A percentile compares a stretch with the other conserved stretches of the same genome.
Evolutionary conservation across 345 rosid genomes (phyloP).

Genomic region (Dimocarpus longan): DNA sequence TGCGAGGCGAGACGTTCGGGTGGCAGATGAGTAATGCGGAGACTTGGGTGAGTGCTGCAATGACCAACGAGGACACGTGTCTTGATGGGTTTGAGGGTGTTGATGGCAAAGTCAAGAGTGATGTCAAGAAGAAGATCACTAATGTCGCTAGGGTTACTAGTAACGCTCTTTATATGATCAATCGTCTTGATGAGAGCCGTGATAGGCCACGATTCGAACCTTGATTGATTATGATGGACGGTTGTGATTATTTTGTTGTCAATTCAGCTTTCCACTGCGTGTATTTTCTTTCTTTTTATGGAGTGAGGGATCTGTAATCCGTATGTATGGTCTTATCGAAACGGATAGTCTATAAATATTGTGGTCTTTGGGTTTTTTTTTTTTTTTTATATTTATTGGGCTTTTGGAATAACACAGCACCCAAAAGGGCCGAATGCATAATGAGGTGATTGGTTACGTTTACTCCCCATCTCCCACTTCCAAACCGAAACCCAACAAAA

Average conservation of each 20-base stretch:
- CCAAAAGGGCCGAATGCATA: no score
- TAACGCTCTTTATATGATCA: slow-evolving; percentile 83
- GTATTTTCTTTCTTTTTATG: no score
- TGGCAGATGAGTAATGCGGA: slow-evolving; percentile 77
- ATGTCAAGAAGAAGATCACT: slow-evolving; percentile 53
- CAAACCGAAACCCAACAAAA: no score
- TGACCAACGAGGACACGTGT: slow-evolving; percentile 89
- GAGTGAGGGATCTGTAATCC: background rate
- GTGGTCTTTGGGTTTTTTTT: no score
- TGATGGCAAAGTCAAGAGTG: slow-evolving; percentile 41
- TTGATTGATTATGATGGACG: slow-evolving; percentile 29
- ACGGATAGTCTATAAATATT: no score
- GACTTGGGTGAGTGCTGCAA: slow-evolving; percentile 88
- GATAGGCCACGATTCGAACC: slow-evolving; percentile 25
- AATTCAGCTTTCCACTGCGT: no score
- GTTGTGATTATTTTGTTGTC: slow-evolving; percentile 1
- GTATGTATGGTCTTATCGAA: no score
- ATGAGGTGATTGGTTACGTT: no score
- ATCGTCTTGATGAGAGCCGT: slow-evolving; percentile 49
- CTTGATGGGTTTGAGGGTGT: slow-evolving; percentile 71
- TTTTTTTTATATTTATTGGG: no score
- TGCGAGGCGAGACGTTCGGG: slow-evolving; percentile 51
- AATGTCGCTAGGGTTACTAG: slow-evolving; percentile 75
- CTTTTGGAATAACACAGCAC: no score
- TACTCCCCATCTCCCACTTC: no score